phyloP scores from a whole-genome alignment of 1,284 basidiomycete genomes.

The Phellopilus nigrolimitatus region DNA sequence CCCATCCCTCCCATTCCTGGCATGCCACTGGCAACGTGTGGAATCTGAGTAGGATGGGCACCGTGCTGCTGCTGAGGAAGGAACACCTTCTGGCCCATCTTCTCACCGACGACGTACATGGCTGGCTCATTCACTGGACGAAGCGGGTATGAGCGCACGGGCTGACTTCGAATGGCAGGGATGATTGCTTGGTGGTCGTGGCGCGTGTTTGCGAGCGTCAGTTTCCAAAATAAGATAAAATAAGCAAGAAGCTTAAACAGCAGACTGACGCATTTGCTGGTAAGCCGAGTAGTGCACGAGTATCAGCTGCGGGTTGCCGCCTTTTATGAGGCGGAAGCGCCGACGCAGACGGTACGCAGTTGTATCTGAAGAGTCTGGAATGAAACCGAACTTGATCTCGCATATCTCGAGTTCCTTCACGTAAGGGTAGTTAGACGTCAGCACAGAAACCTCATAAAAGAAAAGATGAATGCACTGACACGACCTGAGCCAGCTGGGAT shows the following conservation, averaged over 20 bases:
- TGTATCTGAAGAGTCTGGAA: slow-evolving; percentile 56
- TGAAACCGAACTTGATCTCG: slow-evolving; percentile 68
- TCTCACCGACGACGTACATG: slow-evolving; percentile 65
- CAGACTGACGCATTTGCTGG: slow-evolving; percentile 52
- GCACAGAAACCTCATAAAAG: background rate
- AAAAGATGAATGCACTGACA: slow-evolving; percentile 34
- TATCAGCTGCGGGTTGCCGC: slow-evolving; percentile 61
- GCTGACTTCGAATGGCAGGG: slow-evolving; percentile 49
- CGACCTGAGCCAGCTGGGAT: slow-evolving; percentile 45
- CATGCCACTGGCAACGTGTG: slow-evolving; percentile 31
- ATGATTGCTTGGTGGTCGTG: slow-evolving; percentile 43
- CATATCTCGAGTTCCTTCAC: slow-evolving; percentile 75
- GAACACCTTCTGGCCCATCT: slow-evolving; percentile 57
- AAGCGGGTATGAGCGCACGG: slow-evolving; percentile 65
- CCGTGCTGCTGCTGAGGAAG: slow-evolving; percentile 26
- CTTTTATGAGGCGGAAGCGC: slow-evolving; percentile 64
- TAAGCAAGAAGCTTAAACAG: too few species aligned
- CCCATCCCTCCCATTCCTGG: slow-evolving; percentile 29
- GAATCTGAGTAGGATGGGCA: slow-evolving; percentile 33
- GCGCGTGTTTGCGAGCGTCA: slow-evolving; percentile 3
- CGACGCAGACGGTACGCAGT: slow-evolving; percentile 60
- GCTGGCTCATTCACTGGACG: slow-evolving; percentile 57
- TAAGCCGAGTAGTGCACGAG: slow-evolving; percentile 71
- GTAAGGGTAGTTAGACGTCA: slow-evolving; percentile 3
- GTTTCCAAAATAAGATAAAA: background rate